Evolutionary conservation across 805 yeast genomes (phyloP), one percentile per base, ranked within the genome.

Genomic region (Pichia nakasei): DNA sequence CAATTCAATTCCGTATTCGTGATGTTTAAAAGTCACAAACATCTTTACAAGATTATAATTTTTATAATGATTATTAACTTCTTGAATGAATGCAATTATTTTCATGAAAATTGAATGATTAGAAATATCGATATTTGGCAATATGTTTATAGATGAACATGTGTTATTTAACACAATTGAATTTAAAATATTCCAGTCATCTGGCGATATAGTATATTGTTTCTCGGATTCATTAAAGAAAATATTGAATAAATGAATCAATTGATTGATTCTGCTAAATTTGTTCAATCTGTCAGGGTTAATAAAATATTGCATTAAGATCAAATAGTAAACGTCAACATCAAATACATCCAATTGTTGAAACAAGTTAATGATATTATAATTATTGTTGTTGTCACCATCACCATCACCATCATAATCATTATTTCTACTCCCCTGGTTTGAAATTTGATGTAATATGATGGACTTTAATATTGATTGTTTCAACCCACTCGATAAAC

Each of bases 1-100:
- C 6, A 35, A 9, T 43, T 44, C 47, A 33, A 29, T 36, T 12
- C 47, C 47, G 4, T 34, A 26, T 37, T 44, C 47, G 9, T 41
- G 37, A 33, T 44, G 41, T 21, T 40, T 39, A n/a, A 44, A 35
- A 20, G 15, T 21, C 22, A 41, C 20, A 5, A 44, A 26, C 43
- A 44, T 40, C 15, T 29, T 29, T 13, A 29, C 17, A 13, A 29
- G 12, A 7, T 12, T 17, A 29, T 13, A 29, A 11, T 26, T 21
- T 5, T n/a, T 13, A 26, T 40, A 44, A 2, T 21, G n/a, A 2
- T 18, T 15, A 19, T 44, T 26, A 15, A 44, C 38, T 8, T 32
- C 15, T 6, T 37, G 22, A n/a, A 40, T 26, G 5, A 44, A 8
- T 7, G 22, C n/a, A 3, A 35, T 32, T 3, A 44, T n/a, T 13